Base-by-base conservation (phyloP, 805 yeast genomes). In the Wickerhamiella kurtzmanii region DNA sequence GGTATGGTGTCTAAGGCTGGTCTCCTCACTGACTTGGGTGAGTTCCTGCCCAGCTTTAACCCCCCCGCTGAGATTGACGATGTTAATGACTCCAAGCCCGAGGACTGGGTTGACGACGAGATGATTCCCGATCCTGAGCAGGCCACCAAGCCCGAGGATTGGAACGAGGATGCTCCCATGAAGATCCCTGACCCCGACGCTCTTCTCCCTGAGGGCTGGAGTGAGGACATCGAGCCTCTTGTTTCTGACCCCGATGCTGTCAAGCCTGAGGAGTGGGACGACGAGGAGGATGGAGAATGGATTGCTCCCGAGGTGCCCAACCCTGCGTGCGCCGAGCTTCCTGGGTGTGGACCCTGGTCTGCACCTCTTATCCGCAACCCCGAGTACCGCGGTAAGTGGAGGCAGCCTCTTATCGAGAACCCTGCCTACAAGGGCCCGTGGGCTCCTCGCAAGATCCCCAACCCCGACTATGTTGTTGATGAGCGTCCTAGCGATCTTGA, bases 271-370 rank as follows among this genome's bases (percentile, higher is more conserved):
- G 80, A 74, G 58, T 87, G 96, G 96, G 83, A 83, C 59, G 95
- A 84, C 38, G 88, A 80, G 54, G 88, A 82, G 60, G 95, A 86
- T 60, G 96, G 95, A 3, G 79, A 72, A 57, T 88, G 94, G 94
- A 57, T 68, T 39, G 80, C 87, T 2, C 87, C 89, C 21, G 62
- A 69, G 43, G 69, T 86, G 42, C 67, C 67, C 41, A 87, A 87
- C 61, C 95, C 96, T 9, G 76, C 68, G 48, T 87, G 96, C 64
- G 69, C 65, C 25, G 56, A 59, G 13, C 54, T 63, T 28, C 73
- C 70, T 45, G 94, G 94, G 4, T 87, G 96, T 64, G 96, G 96
- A 39, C 66, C 70, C 51, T 88, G 94, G 95, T 63, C 63, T 43
- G 73, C 84, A 4, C 89, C 86, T 35, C 48, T 67, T 53, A 68